Percentiles rank a stretch among this genome's conserved stretches.
phyloP scores from a whole-genome alignment of 345 rosid genomes.

The Triadica sebifera region DNA sequence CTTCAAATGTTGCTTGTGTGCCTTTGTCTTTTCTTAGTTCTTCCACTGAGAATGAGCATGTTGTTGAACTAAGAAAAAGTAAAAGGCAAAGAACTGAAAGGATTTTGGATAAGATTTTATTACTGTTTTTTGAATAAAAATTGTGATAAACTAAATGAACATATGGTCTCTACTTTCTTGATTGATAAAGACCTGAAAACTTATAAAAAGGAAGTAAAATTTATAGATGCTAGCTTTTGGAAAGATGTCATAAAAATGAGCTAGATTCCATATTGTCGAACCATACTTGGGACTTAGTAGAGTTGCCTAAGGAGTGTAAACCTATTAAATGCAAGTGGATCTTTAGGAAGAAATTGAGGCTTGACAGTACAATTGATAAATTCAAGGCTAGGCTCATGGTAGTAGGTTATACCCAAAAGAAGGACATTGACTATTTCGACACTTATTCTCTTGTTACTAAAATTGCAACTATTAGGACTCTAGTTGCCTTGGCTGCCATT shows the following conservation, averaged over 20 bases:
- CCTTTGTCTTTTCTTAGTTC: not conserved
- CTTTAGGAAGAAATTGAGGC: not conserved
- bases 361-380: not conserved
- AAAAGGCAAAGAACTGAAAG: not conserved
- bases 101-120: not conserved
- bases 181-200: slow-evolving; percentile 6
- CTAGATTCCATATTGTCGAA: not conserved
- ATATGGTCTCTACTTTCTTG: not conserved
- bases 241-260: slow-evolving; percentile 6
- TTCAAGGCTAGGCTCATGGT: not conserved
- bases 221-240: not conserved
- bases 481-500: not conserved
- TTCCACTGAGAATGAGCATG: not conserved
- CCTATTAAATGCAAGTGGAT: slow-evolving; percentile 1
- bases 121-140: not conserved
- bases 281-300: not conserved
- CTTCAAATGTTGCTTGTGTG: not conserved
- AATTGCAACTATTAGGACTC: not conserved
- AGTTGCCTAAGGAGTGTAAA: not conserved
- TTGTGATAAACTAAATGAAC: not conserved
- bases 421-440: not conserved
- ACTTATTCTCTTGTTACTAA: not conserved
- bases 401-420: not conserved
- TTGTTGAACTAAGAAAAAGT: not conserved
- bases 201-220: not conserved